Conservation (phyloP, 352 stramenopile genomes). For the Globisporangium irregulare region DNA sequence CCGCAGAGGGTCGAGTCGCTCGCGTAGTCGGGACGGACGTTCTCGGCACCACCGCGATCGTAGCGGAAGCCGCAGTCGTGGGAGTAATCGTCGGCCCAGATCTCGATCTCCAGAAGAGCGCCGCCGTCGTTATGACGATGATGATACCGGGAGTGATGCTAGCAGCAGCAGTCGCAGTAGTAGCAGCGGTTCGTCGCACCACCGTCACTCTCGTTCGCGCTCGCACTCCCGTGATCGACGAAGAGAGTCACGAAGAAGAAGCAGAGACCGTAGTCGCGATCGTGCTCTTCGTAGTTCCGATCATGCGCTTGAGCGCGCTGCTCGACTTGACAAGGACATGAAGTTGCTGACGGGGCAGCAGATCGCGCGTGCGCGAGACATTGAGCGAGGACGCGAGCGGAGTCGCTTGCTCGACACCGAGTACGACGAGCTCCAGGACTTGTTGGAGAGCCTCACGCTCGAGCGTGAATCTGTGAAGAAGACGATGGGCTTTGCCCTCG, state of each 20-base stretch:
- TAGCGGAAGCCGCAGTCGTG: constrained; percentile 28
- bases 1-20: constrained; percentile 11
- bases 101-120: constrained; percentile 19
- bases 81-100: constrained; percentile 14
- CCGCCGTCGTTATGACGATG: constrained; percentile 15
- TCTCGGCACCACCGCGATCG: constrained; percentile 9
- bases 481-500: constrained; percentile 74
- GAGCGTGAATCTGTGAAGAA: constrained; percentile 70
- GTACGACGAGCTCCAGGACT: constrained; percentile 50
- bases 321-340: not conserved
- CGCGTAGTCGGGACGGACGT: not conserved
- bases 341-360: constrained; percentile 64
- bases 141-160: constrained; percentile 10
- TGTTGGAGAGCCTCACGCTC: constrained; percentile 47
- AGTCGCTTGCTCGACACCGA: constrained; percentile 47
- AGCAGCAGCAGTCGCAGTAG: constrained; percentile 7
- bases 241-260: constrained; percentile 2
- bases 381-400: constrained; percentile 53
- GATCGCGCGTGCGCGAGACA: constrained; percentile 61
- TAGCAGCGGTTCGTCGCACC: constrained; percentile 8
- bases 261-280: not conserved
- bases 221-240: constrained; percentile 9
- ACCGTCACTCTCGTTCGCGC: not conserved
- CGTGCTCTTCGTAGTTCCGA: not conserved
- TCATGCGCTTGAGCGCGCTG: not conserved